Evolutionary conservation across 192 early-diverging fungal genomes (phyloP).

Genomic region (Allomyces macrogynus): DNA sequence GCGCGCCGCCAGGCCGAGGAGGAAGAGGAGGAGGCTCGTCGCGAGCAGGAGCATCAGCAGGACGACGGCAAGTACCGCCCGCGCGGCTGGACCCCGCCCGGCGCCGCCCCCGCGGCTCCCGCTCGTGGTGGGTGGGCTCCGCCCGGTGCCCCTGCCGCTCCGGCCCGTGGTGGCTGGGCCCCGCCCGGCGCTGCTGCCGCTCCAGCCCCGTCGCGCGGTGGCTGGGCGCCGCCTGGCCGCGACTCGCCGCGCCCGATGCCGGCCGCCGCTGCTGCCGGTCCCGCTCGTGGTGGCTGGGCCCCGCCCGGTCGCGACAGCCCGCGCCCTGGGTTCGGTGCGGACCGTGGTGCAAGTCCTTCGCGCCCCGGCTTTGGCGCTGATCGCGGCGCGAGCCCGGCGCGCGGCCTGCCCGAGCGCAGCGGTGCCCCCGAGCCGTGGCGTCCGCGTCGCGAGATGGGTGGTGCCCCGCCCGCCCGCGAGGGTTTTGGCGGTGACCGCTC

Average conservation of each 20-base stretch:
- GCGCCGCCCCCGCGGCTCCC: conserved; percentile 4
- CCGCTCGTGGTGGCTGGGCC: too few species aligned
- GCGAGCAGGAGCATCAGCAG: conserved; percentile 2
- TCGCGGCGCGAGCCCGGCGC: conserved; percentile 7
- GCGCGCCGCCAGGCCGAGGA: conserved; percentile 11
- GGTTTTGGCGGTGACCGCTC: too few species aligned
- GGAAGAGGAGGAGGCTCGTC: conserved; percentile 26
- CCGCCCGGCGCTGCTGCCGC: conserved; percentile 16
- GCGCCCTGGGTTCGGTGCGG: too few species aligned
- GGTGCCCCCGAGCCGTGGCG: background rate
- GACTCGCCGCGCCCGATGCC: too few species aligned
- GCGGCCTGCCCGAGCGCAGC: background rate
- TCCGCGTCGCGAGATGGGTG: background rate
- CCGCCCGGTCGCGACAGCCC: too few species aligned
- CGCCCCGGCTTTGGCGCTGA: conserved; percentile 2
- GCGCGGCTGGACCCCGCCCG: conserved; percentile 5
- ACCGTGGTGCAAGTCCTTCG: too few species aligned
- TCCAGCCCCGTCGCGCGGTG: background rate
- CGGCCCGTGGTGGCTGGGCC: conserved; percentile 16
- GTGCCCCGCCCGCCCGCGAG: too few species aligned
- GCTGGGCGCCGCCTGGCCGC: too few species aligned
- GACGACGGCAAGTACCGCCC: too few species aligned
- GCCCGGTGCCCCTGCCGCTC: conserved; percentile 6
- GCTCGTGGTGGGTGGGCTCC: conserved; percentile 8
- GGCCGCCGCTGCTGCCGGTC: too few species aligned